Conservation (phyloP, 495 filamentous ascomycete species). For the Neurospora sp. region DNA sequence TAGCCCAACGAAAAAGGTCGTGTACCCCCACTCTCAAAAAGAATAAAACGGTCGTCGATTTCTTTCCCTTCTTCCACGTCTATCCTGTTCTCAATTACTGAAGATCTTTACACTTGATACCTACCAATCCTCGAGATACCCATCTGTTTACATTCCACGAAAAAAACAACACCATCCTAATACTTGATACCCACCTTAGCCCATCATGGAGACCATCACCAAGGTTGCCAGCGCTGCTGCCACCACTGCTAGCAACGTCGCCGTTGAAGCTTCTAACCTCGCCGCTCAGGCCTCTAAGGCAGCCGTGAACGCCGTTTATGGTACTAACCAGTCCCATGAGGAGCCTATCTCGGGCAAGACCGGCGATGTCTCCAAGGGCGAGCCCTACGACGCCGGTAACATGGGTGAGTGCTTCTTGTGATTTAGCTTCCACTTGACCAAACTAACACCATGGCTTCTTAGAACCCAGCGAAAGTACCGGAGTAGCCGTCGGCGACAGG, state of each 20-base stretch:
- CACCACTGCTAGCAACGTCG: background rate
- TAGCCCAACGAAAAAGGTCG: background rate
- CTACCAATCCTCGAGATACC: background rate
- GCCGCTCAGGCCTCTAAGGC: background rate
- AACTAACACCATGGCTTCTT: background rate
- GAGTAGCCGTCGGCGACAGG: background rate
- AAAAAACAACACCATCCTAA: background rate
- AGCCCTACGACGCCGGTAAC: conserved; percentile 52
- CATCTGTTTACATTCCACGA: background rate
- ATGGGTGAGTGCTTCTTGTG: conserved; percentile 21
- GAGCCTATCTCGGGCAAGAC: conserved; percentile 45
- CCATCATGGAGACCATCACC: conserved; percentile 46
- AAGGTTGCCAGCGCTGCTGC: conserved; percentile 26
- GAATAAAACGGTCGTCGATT: background rate
- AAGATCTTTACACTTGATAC: background rate
- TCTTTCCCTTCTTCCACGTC: background rate
- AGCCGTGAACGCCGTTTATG: conserved; percentile 43
- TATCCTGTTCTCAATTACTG: background rate
- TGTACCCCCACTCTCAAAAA: background rate
- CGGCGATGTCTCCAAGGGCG: conserved; percentile 44
- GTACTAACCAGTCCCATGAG: conserved; percentile 26
- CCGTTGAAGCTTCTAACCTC: background rate
- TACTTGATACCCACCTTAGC: background rate
- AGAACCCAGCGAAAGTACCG: background rate
- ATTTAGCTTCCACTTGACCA: background rate